Conservation (phyloP, 768 basidiomycete genomes). For the Holtermanniella nyarrowii region DNA sequence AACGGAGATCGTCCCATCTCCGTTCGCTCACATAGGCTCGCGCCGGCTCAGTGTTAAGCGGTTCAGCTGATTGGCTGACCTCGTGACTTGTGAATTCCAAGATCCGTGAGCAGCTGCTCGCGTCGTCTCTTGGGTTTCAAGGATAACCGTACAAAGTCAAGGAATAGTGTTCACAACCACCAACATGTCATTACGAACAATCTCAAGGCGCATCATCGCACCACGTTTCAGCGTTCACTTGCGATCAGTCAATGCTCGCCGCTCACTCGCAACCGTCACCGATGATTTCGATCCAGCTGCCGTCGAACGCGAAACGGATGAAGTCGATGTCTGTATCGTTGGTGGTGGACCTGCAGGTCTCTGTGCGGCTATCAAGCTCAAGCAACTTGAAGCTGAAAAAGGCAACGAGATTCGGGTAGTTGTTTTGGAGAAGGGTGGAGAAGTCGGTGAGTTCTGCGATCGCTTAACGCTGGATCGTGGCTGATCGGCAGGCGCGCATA, state of each 20-base stretch:
- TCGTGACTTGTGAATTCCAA: too few relatives aligned
- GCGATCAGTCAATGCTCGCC: too few relatives aligned
- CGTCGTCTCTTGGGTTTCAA: too few relatives aligned
- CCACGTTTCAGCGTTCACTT: too few relatives aligned
- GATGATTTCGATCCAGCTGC: slow-evolving; percentile 46
- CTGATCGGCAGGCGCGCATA: slow-evolving; percentile 64
- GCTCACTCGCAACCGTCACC: slow-evolving; percentile 21
- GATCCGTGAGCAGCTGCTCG: too few relatives aligned
- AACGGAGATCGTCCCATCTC: too few relatives aligned
- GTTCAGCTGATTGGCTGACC: too few relatives aligned
- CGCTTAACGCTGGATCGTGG: background rate
- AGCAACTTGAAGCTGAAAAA: slow-evolving; percentile 74
- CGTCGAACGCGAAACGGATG: slow-evolving; percentile 77
- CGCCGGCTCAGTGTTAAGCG: too few relatives aligned
- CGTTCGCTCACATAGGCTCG: too few relatives aligned
- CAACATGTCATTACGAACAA: background rate
- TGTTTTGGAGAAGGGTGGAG: slow-evolving; percentile 86
- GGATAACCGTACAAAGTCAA: too few relatives aligned
- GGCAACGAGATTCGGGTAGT: slow-evolving; percentile 80
- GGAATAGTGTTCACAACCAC: background rate
- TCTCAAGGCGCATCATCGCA: background rate
- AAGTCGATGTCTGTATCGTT: slow-evolving; percentile 94
- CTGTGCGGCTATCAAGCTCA: slow-evolving; percentile 87
- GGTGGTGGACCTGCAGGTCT: slow-evolving; percentile 93
- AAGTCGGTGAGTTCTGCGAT: slow-evolving; percentile 59